Evolutionary conservation across 805 yeast species (phyloP).

Genomic region (Blastobotrys peoriensis): DNA sequence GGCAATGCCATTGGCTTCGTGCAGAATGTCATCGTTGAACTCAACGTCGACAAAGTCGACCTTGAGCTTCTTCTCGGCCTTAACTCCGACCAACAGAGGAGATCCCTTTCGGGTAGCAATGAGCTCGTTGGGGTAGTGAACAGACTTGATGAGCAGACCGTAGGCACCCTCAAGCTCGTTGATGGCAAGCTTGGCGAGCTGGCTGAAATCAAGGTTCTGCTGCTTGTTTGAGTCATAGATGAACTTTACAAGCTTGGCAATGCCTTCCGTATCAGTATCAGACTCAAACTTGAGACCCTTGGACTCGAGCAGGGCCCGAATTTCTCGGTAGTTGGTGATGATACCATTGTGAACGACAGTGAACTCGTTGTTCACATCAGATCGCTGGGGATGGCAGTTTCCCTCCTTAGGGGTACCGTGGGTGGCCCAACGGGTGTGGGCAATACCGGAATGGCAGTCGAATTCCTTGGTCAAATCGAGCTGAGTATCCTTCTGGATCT

Average conservation of each 20-base stretch:
- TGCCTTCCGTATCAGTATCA: conserved; percentile 97
- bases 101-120: conserved; percentile 98
- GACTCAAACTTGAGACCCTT: conserved; percentile 82
- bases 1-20: conserved; percentile 8
- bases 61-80: conserved; percentile 89
- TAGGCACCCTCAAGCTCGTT: conserved; percentile 96
- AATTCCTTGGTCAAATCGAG: conserved; percentile 54
- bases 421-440: conserved; percentile 99
- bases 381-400: conserved; percentile 96
- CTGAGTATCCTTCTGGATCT: conserved; percentile 42
- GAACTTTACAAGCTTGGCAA: conserved; percentile 91
- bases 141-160: conserved; percentile 87
- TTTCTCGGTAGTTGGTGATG: conserved; percentile 89
- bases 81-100: conserved; percentile 94
- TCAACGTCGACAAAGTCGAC: conserved; percentile 98
- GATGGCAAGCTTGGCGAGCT: conserved; percentile 85
- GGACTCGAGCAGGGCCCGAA: conserved; percentile 69
- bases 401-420: conserved; percentile 85
- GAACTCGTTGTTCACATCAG: conserved; percentile 78
- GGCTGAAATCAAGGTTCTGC: conserved; percentile 73
- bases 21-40: conserved; percentile 57
- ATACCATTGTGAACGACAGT: conserved; percentile 97
- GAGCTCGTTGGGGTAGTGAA: conserved; percentile 91
- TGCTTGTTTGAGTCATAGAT: conserved; percentile 79
- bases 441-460: conserved; percentile 88